Base-by-base conservation (phyloP, 148 eudicot species). In the Oxyria digyna region DNA sequence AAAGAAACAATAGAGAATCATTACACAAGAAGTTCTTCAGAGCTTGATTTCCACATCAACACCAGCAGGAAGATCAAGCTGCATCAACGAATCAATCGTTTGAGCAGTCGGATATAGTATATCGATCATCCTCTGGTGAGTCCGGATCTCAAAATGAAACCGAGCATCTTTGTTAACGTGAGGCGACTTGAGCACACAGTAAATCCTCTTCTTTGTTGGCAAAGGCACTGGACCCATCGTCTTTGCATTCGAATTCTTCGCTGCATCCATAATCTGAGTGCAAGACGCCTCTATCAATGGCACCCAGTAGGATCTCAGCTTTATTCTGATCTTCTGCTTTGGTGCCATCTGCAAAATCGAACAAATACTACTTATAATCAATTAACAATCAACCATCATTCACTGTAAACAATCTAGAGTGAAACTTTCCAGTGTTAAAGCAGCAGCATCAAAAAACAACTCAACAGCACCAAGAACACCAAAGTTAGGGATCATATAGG, bases 21-120 rank as follows among this genome's bases (percentile, higher is more conserved):
- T 13, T 48, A 23, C 68, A 69, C 11, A 20, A 67, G 24, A 54
- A 48, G 57, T 26, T 67, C 69, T 78, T 85, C 81, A 94, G 18
- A 94, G 96, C 82, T 94, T 91, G 57, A 95, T 93, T 85, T 91
- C 96, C 40, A 95, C 97, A 75, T 95, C 99, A 62, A 95, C 99
- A 42, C 99, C 99, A 66, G 93, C 91, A 71, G 99, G 96, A 70
- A 91, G 88, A 72, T 95, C 99, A 74, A 95, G 96, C 78, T 82
- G 96, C 99, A 95, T 91, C 81, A 95, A 74, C 0, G 96, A 83
- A 78, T 95, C 99, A 17, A 95, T 91, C 9, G 99, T 94, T 79
- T 94, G 87, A 63, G 97, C 97, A 68, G 99, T 94, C 6, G 99
- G 99, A 76, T 88, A 76, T 24, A 87, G 81, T 68, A 94, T 94